Percentiles rank a stretch among this genome's conserved stretches.
Evolutionary conservation across 345 rosid genomes (phyloP).

Genomic region (Eucalyptus cloeziana): DNA sequence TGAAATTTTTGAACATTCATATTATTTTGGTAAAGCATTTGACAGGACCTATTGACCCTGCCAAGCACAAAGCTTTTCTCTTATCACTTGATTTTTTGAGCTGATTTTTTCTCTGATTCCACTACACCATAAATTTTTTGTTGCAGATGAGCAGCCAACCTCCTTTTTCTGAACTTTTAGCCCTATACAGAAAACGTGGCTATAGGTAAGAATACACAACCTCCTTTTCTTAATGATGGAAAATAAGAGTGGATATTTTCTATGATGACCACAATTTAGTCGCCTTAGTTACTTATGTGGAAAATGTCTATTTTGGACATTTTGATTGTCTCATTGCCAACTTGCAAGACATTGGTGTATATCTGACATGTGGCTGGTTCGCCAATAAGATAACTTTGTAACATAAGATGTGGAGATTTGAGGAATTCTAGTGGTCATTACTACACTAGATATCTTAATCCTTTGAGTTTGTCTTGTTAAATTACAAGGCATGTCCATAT

Average conservation of each 20-base stretch:
- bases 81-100: background rate
- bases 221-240: background rate
- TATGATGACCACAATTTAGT: background rate
- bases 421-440: background rate
- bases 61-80: background rate
- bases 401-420: background rate
- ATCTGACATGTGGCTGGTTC: background rate
- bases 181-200: constrained; percentile 49
- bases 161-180: constrained; percentile 67
- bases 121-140: background rate
- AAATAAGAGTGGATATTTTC: background rate
- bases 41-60: background rate
- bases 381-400: background rate
- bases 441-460: background rate
- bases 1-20: background rate
- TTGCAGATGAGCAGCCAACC: constrained; percentile 60
- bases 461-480: background rate
- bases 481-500: background rate
- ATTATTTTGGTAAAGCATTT: background rate
- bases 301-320: background rate
- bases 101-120: background rate
- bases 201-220: constrained; percentile 43
- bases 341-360: background rate
- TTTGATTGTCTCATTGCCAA: background rate
- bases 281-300: background rate